Evolutionary conservation across 2,329 filamentous ascomycete genomes (phyloP).

Genomic region (Arthrocladium fulminans): DNA sequence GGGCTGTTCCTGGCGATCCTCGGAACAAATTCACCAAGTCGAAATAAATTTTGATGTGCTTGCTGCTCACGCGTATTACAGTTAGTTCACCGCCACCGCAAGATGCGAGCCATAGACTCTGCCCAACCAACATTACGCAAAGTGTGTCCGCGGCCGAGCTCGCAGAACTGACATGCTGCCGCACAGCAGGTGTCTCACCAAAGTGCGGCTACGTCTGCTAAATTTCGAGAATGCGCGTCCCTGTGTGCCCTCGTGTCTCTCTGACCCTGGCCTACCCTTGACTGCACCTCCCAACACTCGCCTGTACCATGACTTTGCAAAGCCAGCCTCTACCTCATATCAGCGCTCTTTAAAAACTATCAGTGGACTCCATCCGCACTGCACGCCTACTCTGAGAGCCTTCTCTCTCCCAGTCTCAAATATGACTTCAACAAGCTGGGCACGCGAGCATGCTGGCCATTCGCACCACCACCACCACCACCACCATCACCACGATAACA

Average conservation of each 20-base stretch:
- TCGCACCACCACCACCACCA: conserved; percentile 49
- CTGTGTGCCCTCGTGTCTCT: not conserved
- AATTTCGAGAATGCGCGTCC: conserved; percentile 1
- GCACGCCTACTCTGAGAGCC: not conserved
- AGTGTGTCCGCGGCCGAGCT: not conserved
- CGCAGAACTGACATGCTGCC: conserved; percentile 6
- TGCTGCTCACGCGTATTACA: too few species aligned
- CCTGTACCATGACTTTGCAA: not conserved
- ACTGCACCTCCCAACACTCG: conserved; percentile 1
- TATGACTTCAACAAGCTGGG: conserved; percentile 11
- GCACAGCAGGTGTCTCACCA: not conserved
- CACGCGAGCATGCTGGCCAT: conserved; percentile 41
- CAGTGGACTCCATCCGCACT: too few species aligned
- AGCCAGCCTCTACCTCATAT: not conserved
- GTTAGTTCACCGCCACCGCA: too few species aligned
- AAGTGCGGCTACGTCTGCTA: not conserved
- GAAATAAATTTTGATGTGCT: too few species aligned
- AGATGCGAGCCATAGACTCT: not conserved
- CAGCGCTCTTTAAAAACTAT: not conserved
- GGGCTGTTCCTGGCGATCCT: not conserved
- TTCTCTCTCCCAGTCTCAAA: not conserved
- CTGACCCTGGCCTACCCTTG: not conserved
- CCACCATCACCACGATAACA: conserved; percentile 63
- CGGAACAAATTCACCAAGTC: not conserved
- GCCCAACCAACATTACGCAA: not conserved